A percentile compares a stretch with the other conserved stretches of the same genome.
These are phyloP conservation scores for Herpetospermum pedunculosum DNA, from an alignment of 306 rosid genomes.

Conservation along the genomic window DNA sequence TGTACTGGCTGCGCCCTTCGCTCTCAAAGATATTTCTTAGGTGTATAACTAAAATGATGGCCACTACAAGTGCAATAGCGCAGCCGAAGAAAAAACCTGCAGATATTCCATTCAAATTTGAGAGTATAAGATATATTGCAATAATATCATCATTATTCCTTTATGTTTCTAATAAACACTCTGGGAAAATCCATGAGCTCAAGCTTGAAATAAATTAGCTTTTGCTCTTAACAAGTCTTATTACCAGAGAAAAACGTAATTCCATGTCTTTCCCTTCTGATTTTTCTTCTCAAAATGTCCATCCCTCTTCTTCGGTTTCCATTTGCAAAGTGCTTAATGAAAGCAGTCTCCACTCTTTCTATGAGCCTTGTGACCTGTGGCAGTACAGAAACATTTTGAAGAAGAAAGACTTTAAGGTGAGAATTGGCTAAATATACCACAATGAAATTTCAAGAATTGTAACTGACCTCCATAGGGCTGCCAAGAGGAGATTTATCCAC, in stretches of 20 bases:
- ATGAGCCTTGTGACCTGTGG: conserved; percentile 43
- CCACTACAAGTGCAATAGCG: conserved; percentile 36
- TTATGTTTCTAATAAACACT: not conserved
- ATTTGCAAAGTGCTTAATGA: conserved; percentile 46
- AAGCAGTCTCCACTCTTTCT: conserved; percentile 53
- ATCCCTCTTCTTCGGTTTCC: conserved; percentile 38
- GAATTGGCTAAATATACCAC: not conserved
- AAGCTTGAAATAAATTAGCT: not conserved
- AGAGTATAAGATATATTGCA: not conserved
- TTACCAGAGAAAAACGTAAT: conserved; percentile 38
- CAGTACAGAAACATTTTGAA: conserved; percentile 10
- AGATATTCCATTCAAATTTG: not conserved
- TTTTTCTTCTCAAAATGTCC: conserved; percentile 34
- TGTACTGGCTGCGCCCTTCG: conserved; percentile 20
- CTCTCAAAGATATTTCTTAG: conserved; percentile 36
- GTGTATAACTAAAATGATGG: conserved; percentile 35
- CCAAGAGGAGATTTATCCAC: conserved; percentile 55
- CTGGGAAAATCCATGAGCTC: not conserved
- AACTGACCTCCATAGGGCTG: conserved; percentile 39
- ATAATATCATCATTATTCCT: not conserved
- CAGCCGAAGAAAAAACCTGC: conserved; percentile 47
- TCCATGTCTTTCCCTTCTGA: conserved; percentile 41
- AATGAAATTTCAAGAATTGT: not conserved
- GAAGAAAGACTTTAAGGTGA: not conserved
- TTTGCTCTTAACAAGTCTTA: not conserved